Evolutionary conservation across 495 filamentous ascomycete genomes (phyloP).

Genomic region (Astrothelium macrocarpum): DNA sequence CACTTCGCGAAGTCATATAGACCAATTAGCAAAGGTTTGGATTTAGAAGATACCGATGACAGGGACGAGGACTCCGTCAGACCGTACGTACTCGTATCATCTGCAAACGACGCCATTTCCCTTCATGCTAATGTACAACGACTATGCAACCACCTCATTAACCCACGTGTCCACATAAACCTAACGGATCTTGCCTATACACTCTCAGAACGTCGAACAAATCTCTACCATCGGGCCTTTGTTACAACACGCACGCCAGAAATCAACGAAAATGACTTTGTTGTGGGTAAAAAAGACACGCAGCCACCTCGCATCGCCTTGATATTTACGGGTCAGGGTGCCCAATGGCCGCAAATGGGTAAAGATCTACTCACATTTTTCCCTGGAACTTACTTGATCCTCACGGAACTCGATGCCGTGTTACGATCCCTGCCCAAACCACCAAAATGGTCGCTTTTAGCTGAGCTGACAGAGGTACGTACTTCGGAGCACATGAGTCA

Average conservation of each 20-base stretch:
- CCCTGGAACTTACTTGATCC: neutral
- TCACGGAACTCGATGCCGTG: neutral
- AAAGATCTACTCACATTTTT: neutral
- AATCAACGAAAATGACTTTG: neutral
- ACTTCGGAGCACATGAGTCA: constrained; percentile 6
- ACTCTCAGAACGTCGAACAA: neutral
- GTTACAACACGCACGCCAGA: neutral
- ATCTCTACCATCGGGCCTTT: neutral
- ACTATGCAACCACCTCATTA: constrained; percentile 4
- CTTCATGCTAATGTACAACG: constrained; percentile 19
- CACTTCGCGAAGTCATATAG: neutral
- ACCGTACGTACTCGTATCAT: constrained; percentile 22
- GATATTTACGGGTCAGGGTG: constrained; percentile 41
- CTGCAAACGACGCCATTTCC: constrained; percentile 26
- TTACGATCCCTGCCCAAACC: neutral
- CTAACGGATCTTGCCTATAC: constrained; percentile 18
- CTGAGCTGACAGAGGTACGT: neutral
- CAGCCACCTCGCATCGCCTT: neutral
- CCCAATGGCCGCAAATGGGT: constrained; percentile 38
- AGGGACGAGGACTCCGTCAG: constrained; percentile 9
- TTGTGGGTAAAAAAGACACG: neutral
- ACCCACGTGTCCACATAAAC: constrained; percentile 8
- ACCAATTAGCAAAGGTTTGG: neutral
- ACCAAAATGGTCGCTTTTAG: neutral
- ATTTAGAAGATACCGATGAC: neutral